Evolutionary conservation across 1,139 yeast genomes (phyloP).

Genomic region (Yamadazyma pseudoaaseri): DNA sequence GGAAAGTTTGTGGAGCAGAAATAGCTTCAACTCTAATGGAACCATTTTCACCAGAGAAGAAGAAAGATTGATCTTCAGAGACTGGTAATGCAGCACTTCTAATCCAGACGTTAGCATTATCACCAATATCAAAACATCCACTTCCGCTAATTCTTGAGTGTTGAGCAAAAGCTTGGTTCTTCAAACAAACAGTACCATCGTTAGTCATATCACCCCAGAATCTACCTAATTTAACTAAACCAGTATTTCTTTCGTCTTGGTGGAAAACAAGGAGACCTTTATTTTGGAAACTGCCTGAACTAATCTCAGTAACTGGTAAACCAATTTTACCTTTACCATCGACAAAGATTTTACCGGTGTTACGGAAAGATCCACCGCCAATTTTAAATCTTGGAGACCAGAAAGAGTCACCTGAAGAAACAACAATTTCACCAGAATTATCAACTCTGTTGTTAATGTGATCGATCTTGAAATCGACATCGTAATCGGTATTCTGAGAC

Average conservation of each 20-base stretch:
- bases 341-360: conserved; percentile 15
- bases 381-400: conserved; percentile 14
- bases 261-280: conserved; percentile 25
- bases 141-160: conserved; percentile 17
- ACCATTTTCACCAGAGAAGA: conserved; percentile 16
- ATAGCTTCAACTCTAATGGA: conserved; percentile 18
- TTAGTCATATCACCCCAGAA: conserved; percentile 14
- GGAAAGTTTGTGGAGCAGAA: conserved; percentile 19
- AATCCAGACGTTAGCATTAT: conserved; percentile 16
- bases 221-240: conserved; percentile 22
- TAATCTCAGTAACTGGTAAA: conserved; percentile 17
- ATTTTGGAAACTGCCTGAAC: conserved; percentile 23
- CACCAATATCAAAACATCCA: conserved; percentile 22
- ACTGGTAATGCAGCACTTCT: conserved; percentile 14
- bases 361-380: conserved; percentile 11
- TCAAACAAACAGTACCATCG: conserved; percentile 22
- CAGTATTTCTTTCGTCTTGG: conserved; percentile 22
- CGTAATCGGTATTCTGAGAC: conserved; percentile 5
- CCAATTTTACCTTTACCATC: conserved; percentile 12
- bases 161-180: conserved; percentile 19
- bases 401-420: conserved; percentile 11
- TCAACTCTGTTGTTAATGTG: conserved; percentile 5
- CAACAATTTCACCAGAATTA: conserved; percentile 13
- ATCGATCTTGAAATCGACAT: conserved; percentile 10
- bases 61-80: conserved; percentile 16